Percentiles rank a stretch among this genome's conserved stretches.
Conservation (phyloP, 352 stramenopile species). For the Globisporangium canariense region DNA sequence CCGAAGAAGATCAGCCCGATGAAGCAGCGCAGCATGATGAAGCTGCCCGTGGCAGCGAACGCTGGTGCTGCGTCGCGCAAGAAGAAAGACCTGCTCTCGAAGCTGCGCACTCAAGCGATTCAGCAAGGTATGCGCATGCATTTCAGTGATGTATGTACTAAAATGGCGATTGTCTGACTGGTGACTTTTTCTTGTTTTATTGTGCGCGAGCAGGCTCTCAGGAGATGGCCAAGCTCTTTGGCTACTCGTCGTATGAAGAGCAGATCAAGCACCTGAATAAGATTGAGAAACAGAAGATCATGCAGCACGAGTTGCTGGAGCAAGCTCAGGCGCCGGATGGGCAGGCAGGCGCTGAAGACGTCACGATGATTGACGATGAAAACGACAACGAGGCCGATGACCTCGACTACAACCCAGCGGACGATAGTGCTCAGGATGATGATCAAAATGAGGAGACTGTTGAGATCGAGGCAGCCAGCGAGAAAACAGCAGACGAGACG, state of each 20-base stretch:
- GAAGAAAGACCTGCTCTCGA: slow-evolving; percentile 58
- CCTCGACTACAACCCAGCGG: slow-evolving; percentile 9
- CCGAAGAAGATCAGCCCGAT: slow-evolving; percentile 28
- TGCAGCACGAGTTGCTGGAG: slow-evolving; percentile 41
- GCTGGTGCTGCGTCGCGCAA: slow-evolving; percentile 30
- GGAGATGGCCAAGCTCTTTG: slow-evolving; percentile 73
- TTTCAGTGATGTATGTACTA: neutral
- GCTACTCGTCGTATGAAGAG: slow-evolving; percentile 67
- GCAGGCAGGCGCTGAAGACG: slow-evolving; percentile 7
- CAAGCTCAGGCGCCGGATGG: slow-evolving; percentile 18
- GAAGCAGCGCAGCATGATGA: slow-evolving; percentile 38
- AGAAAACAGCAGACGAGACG: neutral
- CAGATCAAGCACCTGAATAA: slow-evolving; percentile 66
- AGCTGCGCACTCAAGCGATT: slow-evolving; percentile 57
- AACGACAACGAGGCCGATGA: slow-evolving; percentile 17
- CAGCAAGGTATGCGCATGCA: slow-evolving; percentile 32
- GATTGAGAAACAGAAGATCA: slow-evolving; percentile 61
- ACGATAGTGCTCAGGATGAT: slow-evolving; percentile 12
- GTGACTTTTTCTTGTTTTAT: too few species aligned
- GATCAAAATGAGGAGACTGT: slow-evolving; percentile 14
- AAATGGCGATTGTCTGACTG: neutral
- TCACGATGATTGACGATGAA: slow-evolving; percentile 13
- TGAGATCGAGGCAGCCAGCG: slow-evolving; percentile 12
- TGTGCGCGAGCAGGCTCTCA: slow-evolving; percentile 28
- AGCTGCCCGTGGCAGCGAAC: slow-evolving; percentile 47